Conservation (phyloP, 2,329 filamentous ascomycete genomes). For the Polychaeton citri region DNA sequence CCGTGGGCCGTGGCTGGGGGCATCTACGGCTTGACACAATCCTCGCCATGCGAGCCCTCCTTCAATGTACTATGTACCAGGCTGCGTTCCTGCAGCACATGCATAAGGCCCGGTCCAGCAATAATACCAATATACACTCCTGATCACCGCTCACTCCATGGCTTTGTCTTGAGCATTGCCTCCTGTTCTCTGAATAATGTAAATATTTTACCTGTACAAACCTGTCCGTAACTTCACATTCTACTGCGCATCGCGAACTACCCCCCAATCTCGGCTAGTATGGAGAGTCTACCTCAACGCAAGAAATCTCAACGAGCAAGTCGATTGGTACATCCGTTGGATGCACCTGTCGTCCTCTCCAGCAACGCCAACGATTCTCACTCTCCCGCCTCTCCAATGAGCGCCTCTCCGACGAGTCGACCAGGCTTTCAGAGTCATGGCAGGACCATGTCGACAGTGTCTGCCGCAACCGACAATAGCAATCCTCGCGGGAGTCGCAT, state of each 20-base stretch:
- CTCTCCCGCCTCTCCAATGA: neutral
- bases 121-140: no score
- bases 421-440: constrained; percentile 16
- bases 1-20: no score
- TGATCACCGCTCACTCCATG: no score
- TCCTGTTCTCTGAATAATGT: neutral
- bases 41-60: no score
- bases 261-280: neutral
- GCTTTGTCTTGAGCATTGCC: neutral
- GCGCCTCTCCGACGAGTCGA: constrained; percentile 3
- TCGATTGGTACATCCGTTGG: neutral
- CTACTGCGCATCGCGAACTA: no score
- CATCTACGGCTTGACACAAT: no score
- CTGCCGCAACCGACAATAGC: constrained; percentile 9
- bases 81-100: no score
- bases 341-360: no score
- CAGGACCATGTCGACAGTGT: constrained; percentile 11
- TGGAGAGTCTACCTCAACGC: neutral
- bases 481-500: constrained; percentile 26
- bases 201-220: neutral
- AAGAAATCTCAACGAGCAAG: neutral
- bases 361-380: no score
- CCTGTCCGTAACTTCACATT: neutral
- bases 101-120: no score
- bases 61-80: no score